Base-by-base conservation (phyloP, 2,329 filamentous ascomycete genomes). In the Paramyrothecium sp. region DNA sequence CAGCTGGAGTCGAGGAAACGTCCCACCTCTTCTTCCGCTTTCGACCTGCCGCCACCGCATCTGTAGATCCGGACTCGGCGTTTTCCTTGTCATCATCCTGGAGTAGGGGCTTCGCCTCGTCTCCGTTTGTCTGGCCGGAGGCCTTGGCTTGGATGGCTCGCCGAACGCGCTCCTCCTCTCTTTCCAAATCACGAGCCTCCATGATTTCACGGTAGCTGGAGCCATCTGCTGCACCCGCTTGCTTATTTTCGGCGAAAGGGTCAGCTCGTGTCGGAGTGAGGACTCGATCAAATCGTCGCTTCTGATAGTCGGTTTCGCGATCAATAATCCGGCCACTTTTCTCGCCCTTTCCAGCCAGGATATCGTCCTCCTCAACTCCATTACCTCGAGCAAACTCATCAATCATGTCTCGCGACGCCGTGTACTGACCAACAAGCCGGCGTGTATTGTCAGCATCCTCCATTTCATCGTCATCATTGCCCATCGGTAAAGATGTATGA, bases 11-110 rank as follows among this genome's bases (percentile, higher is more conserved):
- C n/a, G 87, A 80, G 20, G 82, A 77, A 19, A 93, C 88, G 73
- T 97, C 94, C 95, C 95, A 99, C 74, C 95, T 87, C 81, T 96
- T 92, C 83, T 97, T 97, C 69, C 93, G 87, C 82, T 95, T 95
- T 59, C 89, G 85, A 34, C 87, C 85, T 22, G 84, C 78, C 10
- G 82, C 75, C 51, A 82, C 83, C 61, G 82, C 80, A 65, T 89
- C 84, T 52, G 90, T 83, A 54, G 89, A 83, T 50, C 87, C 89
- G 59, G 84, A 82, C 54, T 93, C 89, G 48, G 80, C 81, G 61
- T 89, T 90, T 70, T 93, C 90, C 71, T 92, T 90, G 63, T 91
- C 83, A 53, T 75, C 84, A 54, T 90, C 83, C 67, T 89, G 87
- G n/a, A 98, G 82, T 7, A 86, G 92, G 23, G 93, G 85, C 70